A percentile compares a stretch with the other conserved stretches of the same genome.
phyloP scores from a whole-genome alignment of 73 alveolate genomes.

The Blepharisma stoltei region DNA sequence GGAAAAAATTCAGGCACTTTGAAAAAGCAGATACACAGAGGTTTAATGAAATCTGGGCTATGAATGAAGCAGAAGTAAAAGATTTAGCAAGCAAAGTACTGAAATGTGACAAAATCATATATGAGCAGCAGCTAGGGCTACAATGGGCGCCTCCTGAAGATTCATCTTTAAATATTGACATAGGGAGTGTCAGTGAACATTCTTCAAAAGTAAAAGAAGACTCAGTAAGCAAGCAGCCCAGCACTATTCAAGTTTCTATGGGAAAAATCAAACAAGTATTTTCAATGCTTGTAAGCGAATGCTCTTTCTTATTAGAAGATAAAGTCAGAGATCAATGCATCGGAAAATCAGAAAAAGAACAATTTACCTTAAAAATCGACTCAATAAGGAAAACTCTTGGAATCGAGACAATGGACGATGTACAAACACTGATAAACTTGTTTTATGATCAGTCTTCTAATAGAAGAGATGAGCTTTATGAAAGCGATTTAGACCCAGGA shows the following conservation, averaged over 20 bases:
- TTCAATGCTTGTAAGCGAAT: slow-evolving; percentile 62
- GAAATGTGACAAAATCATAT: slow-evolving; percentile 80
- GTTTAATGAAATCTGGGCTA: slow-evolving; percentile 76
- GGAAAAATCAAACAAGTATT: slow-evolving; percentile 66
- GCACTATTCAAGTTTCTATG: slow-evolving; percentile 48
- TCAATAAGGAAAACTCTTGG: slow-evolving; percentile 72
- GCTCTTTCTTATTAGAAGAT: slow-evolving; percentile 76
- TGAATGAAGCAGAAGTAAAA: slow-evolving; percentile 83
- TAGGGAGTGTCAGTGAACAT: slow-evolving; percentile 22
- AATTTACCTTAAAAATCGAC: slow-evolving; percentile 59
- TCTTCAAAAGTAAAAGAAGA: slow-evolving; percentile 13
- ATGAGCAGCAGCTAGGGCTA: slow-evolving; percentile 79
- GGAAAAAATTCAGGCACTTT: slow-evolving; percentile 63
- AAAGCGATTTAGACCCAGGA: slow-evolving; percentile 34
- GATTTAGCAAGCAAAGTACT: slow-evolving; percentile 71
- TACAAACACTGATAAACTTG: slow-evolving; percentile 57
- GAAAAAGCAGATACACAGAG: slow-evolving; percentile 66
- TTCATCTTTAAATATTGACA: not conserved
- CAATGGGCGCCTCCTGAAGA: slow-evolving; percentile 74
- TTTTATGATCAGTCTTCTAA: slow-evolving; percentile 18
- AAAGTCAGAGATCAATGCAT: slow-evolving; percentile 58
- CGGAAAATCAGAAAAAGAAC: slow-evolving; percentile 53
- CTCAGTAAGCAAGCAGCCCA: not conserved
- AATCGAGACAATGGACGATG: slow-evolving; percentile 77
- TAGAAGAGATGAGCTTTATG: slow-evolving; percentile 13